phyloP scores from a whole-genome alignment of 139 green algal genomes.

The Chlamydomonas schloesseri region DNA sequence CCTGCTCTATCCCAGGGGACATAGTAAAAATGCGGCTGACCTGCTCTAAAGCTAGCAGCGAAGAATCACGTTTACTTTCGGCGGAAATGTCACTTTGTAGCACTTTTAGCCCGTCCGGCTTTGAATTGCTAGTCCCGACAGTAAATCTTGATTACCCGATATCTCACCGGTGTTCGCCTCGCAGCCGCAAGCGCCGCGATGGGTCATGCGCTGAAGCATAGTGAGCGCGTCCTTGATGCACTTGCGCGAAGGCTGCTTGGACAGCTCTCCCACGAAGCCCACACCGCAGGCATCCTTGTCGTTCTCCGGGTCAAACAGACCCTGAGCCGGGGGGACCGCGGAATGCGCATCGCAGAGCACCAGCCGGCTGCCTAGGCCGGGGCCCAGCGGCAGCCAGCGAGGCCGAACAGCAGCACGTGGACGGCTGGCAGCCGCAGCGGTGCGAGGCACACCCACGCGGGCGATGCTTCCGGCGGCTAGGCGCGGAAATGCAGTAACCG shows the following conservation, averaged over 20 bases:
- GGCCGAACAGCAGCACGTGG: slow-evolving; percentile 5
- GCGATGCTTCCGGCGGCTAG: background rate
- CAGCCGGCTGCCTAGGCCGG: slow-evolving; percentile 29
- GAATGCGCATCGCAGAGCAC: slow-evolving; percentile 48
- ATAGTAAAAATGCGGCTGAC: no score
- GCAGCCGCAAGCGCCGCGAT: slow-evolving; percentile 94
- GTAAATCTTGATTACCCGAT: background rate
- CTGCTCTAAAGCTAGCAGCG: no score
- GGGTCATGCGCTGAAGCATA: slow-evolving; percentile 91
- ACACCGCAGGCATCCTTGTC: slow-evolving; percentile 93
- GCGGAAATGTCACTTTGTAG: no score
- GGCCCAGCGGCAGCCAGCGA: slow-evolving; percentile 9
- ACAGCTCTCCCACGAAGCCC: slow-evolving; percentile 93
- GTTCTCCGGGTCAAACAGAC: slow-evolving; percentile 66
- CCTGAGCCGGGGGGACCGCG: slow-evolving; percentile 34
- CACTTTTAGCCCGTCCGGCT: no score
- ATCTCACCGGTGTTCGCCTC: slow-evolving; percentile 89
- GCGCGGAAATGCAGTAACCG: background rate
- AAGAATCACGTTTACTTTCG: no score
- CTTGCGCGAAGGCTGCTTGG: slow-evolving; percentile 76
- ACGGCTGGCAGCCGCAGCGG: background rate
- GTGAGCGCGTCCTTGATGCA: slow-evolving; percentile 89
- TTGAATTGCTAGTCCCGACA: no score
- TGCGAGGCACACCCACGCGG: background rate
- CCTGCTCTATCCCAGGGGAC: no score